Base-by-base conservation (phyloP, 2,329 filamentous ascomycete genomes). In the Colletotrichum sansevieriae region DNA sequence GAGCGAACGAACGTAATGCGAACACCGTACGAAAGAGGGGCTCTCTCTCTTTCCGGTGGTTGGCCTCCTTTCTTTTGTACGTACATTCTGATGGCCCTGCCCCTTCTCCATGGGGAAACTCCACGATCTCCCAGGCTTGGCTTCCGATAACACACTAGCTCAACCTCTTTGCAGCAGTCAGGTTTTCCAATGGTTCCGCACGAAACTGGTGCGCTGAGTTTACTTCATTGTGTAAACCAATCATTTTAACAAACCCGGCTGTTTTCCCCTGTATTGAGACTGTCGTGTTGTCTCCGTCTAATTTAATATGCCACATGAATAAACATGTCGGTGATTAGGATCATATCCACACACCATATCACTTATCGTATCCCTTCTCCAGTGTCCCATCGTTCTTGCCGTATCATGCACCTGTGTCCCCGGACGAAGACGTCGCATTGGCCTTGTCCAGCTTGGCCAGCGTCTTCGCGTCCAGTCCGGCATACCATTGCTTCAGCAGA, bases 401-500 rank as follows among this genome's bases (percentile, higher is more conserved):
- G 15, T 51, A 33, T 25, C 56, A 59, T 54, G 70, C 74, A 22
- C 73, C 72, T 11, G 74, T 71, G 13, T 73, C 70, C 49, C 13
- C 22, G 12, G 58, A 44, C 5, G 78, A 69, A 11, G 77, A 74
- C 73, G 78, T 81, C 70, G 77, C 74, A 54, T 82, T 86, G 35
- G 84, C 86, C 74, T 78, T 83, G 49, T 83, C 81, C 65, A 90
- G 75, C 77, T 83, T 87, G 3, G 74, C 80, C 74, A 78, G 78
- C 2, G 83, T 78, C 70, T 77, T 80, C 3, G 77, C 80, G 71
- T 87, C 87, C 58, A 90, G 76, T 51, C 81, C 74, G 29, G 74
- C 74, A 75, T 83, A 87, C 83, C 85, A 88, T 54, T 79, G 79
- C 71, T 80, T 81, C 71, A 91, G 76, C 61, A 81, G 78, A 52